A percentile compares a stretch with the other conserved stretches of the same genome.
phyloP scores from a whole-genome alignment of 2,329 filamentous ascomycete species.

The Cladosporium sp. region DNA sequence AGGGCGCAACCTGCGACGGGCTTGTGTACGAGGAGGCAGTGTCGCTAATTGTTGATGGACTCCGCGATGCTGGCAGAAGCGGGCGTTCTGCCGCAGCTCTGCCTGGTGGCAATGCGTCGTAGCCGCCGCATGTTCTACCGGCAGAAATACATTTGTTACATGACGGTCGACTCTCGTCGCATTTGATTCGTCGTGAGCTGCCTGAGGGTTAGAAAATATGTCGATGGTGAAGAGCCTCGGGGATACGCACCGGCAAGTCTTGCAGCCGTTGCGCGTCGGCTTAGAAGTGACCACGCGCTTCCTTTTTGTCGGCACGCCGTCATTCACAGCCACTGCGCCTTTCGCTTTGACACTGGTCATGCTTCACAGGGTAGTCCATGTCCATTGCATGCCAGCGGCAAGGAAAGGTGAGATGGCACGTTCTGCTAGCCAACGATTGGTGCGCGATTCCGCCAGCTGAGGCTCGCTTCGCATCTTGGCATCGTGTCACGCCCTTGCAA shows the following conservation, averaged over 20 bases:
- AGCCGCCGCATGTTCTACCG: conserved; percentile 53
- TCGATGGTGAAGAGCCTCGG: not conserved
- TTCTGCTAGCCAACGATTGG: no score
- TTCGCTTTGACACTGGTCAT: not conserved
- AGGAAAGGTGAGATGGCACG: no score
- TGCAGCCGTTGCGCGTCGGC: conserved; percentile 12
- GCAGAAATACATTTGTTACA: conserved; percentile 51
- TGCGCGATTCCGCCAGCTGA: no score
- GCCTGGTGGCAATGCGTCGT: conserved; percentile 24
- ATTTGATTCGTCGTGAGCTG: conserved; percentile 54
- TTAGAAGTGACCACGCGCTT: conserved; percentile 11
- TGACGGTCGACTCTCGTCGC: conserved; percentile 49
- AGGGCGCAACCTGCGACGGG: not conserved
- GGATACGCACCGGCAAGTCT: conserved; percentile 12
- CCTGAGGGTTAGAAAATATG: not conserved
- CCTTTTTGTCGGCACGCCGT: not conserved
- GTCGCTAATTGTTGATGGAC: not conserved
- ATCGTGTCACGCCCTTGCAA: no score
- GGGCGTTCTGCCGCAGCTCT: not conserved
- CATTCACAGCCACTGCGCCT: not conserved
- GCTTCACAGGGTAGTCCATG: no score
- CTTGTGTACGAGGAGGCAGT: not conserved
- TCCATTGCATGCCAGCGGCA: no score
- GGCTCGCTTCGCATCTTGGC: no score
- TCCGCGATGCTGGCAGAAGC: conserved; percentile 5